Percentiles rank a stretch among this genome's conserved stretches.
These are phyloP conservation scores for Ustilago crameri DNA, from an alignment of 1,284 basidiomycete species.

Conservation along the genomic window DNA sequence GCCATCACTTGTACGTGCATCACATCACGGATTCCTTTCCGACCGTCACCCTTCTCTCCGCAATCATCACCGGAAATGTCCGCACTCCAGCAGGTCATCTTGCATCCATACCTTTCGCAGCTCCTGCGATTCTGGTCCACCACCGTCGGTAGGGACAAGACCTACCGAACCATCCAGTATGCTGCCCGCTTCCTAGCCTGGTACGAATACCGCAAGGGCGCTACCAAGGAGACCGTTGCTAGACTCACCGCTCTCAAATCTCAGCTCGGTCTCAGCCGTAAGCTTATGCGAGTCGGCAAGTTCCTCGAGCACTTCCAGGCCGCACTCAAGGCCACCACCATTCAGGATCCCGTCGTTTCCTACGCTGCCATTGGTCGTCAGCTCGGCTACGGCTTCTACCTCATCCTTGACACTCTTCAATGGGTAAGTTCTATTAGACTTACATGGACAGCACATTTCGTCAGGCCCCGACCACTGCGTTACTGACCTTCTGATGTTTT, in stretches of 20 bases:
- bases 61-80: slow-evolving; percentile 57
- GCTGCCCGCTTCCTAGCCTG: slow-evolving; percentile 89
- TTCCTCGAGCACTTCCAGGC: slow-evolving; percentile 94
- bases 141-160: slow-evolving; percentile 72
- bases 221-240: slow-evolving; percentile 69
- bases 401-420: slow-evolving; percentile 70
- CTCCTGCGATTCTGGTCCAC: slow-evolving; percentile 67
- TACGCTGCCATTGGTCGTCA: slow-evolving; percentile 85
- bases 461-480: background rate
- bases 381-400: slow-evolving; percentile 89
- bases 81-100: slow-evolving; percentile 65
- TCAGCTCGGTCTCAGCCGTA: slow-evolving; percentile 69
- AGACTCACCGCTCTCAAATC: slow-evolving; percentile 69
- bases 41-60: slow-evolving; percentile 4
- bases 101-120: slow-evolving; percentile 66
- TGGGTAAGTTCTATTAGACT: slow-evolving; percentile 34
- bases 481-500: background rate
- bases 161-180: slow-evolving; percentile 91
- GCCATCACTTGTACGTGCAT: no score
- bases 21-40: no score
- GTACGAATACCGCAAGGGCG: slow-evolving; percentile 71
- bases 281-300: slow-evolving; percentile 87
- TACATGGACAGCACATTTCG: no score
- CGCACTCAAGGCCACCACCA: slow-evolving; percentile 79
- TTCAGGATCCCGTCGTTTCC: slow-evolving; percentile 78